These are phyloP conservation scores for Cubamyces sp. DNA, from an alignment of 768 basidiomycete genomes.

Conservation along the genomic window DNA sequence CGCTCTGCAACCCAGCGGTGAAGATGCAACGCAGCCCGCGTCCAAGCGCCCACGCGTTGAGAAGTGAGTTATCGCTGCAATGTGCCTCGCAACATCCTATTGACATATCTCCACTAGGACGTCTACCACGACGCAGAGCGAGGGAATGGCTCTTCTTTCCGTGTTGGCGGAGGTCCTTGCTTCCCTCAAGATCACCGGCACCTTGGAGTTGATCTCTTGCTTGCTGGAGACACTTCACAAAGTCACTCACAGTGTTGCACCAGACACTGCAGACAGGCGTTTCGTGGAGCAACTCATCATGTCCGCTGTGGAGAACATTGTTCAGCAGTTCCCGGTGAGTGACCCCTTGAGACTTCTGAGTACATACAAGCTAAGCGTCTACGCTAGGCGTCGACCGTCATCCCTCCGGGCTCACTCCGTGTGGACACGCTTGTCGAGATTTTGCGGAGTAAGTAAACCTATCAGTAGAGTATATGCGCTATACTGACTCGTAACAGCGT, in stretches of 20 bases:
- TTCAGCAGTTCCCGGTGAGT: conserved; percentile 58
- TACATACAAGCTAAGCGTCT: not conserved
- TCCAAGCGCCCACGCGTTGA: conserved; percentile 68
- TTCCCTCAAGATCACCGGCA: conserved; percentile 65
- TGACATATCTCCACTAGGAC: not conserved
- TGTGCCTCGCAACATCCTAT: not conserved
- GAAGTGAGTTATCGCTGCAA: conserved; percentile 44
- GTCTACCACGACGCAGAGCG: conserved; percentile 38
- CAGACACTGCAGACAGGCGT: conserved; percentile 64
- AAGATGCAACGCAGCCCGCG: conserved; percentile 49
- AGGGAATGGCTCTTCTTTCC: conserved; percentile 51
- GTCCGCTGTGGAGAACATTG: conserved; percentile 73
- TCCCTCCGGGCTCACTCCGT: conserved; percentile 63
- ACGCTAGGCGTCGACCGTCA: conserved; percentile 54
- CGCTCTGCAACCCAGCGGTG: conserved; percentile 49
- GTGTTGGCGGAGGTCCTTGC: conserved; percentile 73
- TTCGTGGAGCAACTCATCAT: conserved; percentile 86
- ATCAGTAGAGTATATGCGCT: not conserved
- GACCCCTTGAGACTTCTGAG: too few species aligned
- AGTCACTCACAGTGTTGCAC: conserved; percentile 58
- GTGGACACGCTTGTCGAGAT: conserved; percentile 88
- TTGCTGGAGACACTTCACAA: conserved; percentile 75
- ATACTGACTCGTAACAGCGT: conserved; percentile 50
- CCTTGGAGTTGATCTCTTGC: conserved; percentile 68
- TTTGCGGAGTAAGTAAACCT: conserved; percentile 62